Base-by-base conservation (phyloP, 257 asterid genomes). In the Salvia rosmarinus region DNA sequence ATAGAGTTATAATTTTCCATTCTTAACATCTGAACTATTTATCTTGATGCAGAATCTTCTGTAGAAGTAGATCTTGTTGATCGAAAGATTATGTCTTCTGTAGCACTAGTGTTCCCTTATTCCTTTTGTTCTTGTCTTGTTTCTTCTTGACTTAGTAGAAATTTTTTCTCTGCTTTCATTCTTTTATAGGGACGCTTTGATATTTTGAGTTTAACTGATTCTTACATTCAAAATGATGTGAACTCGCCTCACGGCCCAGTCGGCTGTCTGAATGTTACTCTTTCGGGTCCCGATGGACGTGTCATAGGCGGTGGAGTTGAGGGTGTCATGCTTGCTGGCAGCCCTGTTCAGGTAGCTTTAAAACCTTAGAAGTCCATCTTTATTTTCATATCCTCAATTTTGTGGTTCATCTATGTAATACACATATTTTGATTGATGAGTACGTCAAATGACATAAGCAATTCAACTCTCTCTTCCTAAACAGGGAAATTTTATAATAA, bases 291-390 rank as follows among this genome's bases (percentile, higher is more conserved):
- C 2, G 88, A 86, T 69, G 89, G 88, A 20, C 82, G 77, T 47
- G 87, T 83, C 55, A 82, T 81, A 52, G 88, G 90, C 67, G 95
- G 95, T 63, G 76, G 80, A 40, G 85, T 88, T 35, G 91, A 89
- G 35, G 88, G 86, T 46, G 82, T 78, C 50, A 86, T 88, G 68
- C 75, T 81, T 64, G 91, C 95, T 34, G 86, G 86, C 47, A 81
- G 78, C 79, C 86, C 85, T 9, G 83, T 88, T 78, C 91, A 88
- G 91, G 95, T 88, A 65, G 46, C 57, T 39, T 35, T 56, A 46
- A 28, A 49, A n/a, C 55, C 25, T 49, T 16, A 19, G 9, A 17
- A 51, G 2, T 19, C 17, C 2, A 9, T 20, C 6, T 51, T 19
- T 19, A 19, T 2, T 49, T 16, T 49, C 25, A 9, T 6, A 19